These are phyloP conservation scores for Suillus americanus DNA, from an alignment of 768 basidiomycete species.

Conservation along the genomic window DNA sequence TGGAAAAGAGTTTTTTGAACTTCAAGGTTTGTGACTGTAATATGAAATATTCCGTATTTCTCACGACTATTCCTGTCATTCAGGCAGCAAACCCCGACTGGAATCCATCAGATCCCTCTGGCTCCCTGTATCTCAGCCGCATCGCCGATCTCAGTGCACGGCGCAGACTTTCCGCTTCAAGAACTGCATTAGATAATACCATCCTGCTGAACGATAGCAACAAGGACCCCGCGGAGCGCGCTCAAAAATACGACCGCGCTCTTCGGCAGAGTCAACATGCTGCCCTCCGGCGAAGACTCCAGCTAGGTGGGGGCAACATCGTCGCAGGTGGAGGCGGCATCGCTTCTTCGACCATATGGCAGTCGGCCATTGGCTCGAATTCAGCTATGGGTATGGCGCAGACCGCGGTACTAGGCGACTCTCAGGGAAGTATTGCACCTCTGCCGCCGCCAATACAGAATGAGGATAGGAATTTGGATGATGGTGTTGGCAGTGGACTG, in stretches of 20 bases:
- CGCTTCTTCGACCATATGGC: slow-evolving; percentile 47
- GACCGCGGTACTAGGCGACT: slow-evolving; percentile 75
- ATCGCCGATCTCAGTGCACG: slow-evolving; percentile 69
- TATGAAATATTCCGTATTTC: background rate
- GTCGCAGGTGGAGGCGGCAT: slow-evolving; percentile 46
- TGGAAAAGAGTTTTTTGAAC: slow-evolving; percentile 97
- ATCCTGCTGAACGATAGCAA: slow-evolving; percentile 30
- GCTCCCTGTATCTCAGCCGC: slow-evolving; percentile 85
- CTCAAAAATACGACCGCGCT: slow-evolving; percentile 76
- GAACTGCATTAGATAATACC: slow-evolving; percentile 25
- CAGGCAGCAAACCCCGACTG: slow-evolving; percentile 94
- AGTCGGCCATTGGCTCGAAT: slow-evolving; percentile 45
- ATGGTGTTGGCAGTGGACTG: slow-evolving; percentile 59
- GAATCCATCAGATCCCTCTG: slow-evolving; percentile 88
- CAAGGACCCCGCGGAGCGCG: slow-evolving; percentile 49
- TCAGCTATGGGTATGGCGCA: slow-evolving; percentile 51
- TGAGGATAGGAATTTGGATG: slow-evolving; percentile 51
- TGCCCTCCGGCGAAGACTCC: slow-evolving; percentile 42
- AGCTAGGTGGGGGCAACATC: slow-evolving; percentile 21
- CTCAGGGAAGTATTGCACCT: slow-evolving; percentile 53
- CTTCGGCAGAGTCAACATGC: slow-evolving; percentile 66
- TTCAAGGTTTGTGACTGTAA: slow-evolving; percentile 61
- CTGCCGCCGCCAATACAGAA: slow-evolving; percentile 31
- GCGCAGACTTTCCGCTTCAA: slow-evolving; percentile 30
- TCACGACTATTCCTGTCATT: slow-evolving; percentile 6